Percentiles rank a stretch among this genome's conserved stretches.
Conservation (phyloP, 2,329 filamentous ascomycete species). For the Botrytis pseudocinerea region DNA sequence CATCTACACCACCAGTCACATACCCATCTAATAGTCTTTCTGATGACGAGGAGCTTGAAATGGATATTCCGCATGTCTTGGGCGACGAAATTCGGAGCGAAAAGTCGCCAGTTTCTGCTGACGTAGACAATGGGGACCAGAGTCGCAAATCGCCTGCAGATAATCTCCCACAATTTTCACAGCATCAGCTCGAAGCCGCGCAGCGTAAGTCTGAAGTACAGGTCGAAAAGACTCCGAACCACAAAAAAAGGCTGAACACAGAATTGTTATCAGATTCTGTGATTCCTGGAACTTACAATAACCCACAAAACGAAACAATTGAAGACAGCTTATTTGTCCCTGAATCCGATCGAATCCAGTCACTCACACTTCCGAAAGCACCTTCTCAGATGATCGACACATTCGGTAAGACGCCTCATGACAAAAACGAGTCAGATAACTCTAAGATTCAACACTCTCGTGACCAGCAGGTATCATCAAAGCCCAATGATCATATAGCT, state of each 20-base stretch:
- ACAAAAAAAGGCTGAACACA: background rate
- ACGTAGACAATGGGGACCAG: slow-evolving; percentile 32
- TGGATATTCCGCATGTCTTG: slow-evolving; percentile 33
- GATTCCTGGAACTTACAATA: slow-evolving; percentile 30
- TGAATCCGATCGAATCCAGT: background rate
- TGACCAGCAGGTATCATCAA: background rate
- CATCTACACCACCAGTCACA: background rate
- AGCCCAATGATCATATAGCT: background rate
- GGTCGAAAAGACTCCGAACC: slow-evolving; percentile 33
- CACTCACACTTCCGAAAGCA: background rate
- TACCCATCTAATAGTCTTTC: slow-evolving; percentile 20
- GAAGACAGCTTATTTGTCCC: background rate
- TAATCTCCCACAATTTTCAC: slow-evolving; percentile 18
- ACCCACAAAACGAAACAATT: slow-evolving; percentile 2
- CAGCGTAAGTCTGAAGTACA: slow-evolving; percentile 28
- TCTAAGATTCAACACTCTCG: background rate
- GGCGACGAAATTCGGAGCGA: slow-evolving; percentile 30
- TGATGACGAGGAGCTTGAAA: slow-evolving; percentile 35
- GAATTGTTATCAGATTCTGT: slow-evolving; percentile 28
- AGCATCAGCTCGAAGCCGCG: slow-evolving; percentile 29
- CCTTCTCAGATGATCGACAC: background rate
- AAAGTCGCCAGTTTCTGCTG: slow-evolving; percentile 25
- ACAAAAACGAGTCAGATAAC: background rate
- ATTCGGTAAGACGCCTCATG: background rate
- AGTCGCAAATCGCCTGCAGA: slow-evolving; percentile 8